Conservation (phyloP, 73 alveolate species). For the Uronychia binucleata region DNA sequence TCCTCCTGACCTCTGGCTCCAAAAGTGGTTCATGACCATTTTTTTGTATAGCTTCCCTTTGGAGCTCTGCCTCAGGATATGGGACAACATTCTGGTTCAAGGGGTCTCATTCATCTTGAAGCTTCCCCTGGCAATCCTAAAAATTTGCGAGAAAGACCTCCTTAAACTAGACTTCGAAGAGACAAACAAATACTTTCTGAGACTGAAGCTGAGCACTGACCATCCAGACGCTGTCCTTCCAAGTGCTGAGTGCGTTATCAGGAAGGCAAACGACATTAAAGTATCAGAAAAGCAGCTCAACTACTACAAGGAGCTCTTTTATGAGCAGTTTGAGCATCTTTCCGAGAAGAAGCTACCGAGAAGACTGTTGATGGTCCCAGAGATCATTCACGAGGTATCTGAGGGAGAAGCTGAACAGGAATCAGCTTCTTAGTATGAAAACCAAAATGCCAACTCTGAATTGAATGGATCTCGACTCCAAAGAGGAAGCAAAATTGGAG, state of each 20-base stretch:
- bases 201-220: neutral
- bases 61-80: conserved; percentile 33
- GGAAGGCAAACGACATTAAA: conserved; percentile 17
- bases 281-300: conserved; percentile 1
- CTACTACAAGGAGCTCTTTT: conserved; percentile 6
- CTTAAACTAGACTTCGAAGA: conserved; percentile 42
- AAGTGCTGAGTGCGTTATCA: conserved; percentile 16
- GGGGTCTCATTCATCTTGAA: conserved; percentile 32
- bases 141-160: conserved; percentile 29
- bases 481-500: neutral
- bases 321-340: neutral
- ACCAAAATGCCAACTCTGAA: neutral
- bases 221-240: conserved; percentile 1
- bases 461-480: neutral
- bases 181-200: conserved; percentile 25
- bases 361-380: conserved; percentile 4
- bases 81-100: conserved; percentile 50
- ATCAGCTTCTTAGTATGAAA: neutral
- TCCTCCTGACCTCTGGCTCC: conserved; percentile 52
- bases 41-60: conserved; percentile 41
- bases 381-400: conserved; percentile 19
- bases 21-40: conserved; percentile 60
- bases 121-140: conserved; percentile 59
- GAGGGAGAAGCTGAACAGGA: conserved; percentile 4
- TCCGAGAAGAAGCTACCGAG: neutral